Conservation (phyloP, 257 asterid species). For the Anisodus tanguticus region DNA sequence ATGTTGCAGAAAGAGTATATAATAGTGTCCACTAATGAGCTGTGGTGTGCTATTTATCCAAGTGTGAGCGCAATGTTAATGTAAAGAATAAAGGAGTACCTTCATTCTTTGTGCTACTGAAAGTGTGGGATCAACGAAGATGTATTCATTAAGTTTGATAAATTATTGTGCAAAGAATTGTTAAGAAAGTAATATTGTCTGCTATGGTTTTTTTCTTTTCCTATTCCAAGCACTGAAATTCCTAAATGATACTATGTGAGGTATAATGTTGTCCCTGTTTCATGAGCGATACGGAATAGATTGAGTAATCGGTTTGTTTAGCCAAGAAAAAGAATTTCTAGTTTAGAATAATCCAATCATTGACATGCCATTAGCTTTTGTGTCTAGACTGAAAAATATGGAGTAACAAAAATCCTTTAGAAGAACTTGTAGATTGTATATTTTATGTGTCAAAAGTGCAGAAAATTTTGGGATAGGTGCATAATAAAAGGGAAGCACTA, state of each 20-base stretch:
- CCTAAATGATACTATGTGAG: neutral
- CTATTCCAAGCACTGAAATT: neutral
- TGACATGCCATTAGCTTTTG: neutral
- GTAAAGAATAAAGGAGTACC: neutral
- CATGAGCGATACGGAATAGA: neutral
- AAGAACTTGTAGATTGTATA: neutral
- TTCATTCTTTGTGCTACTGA: constrained; percentile 25
- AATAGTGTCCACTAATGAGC: neutral
- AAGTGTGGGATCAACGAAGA: neutral
- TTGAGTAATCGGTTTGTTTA: neutral
- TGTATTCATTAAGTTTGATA: constrained; percentile 13
- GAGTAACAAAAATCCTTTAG: neutral
- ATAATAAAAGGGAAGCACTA: too few relatives aligned
- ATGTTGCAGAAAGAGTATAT: constrained; percentile 9
- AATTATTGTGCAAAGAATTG: neutral
- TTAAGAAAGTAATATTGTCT: neutral
- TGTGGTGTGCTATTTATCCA: constrained; percentile 30
- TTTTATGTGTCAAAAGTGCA: neutral
- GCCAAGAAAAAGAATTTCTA: neutral
- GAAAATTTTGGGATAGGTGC: too few relatives aligned
- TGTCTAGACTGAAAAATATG: neutral
- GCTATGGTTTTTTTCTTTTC: neutral
- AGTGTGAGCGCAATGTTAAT: constrained; percentile 23
- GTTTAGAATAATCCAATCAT: neutral
- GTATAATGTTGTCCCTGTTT: neutral